phyloP scores from a whole-genome alignment of 192 early-diverging fungal species.

The Endogone sp. region DNA sequence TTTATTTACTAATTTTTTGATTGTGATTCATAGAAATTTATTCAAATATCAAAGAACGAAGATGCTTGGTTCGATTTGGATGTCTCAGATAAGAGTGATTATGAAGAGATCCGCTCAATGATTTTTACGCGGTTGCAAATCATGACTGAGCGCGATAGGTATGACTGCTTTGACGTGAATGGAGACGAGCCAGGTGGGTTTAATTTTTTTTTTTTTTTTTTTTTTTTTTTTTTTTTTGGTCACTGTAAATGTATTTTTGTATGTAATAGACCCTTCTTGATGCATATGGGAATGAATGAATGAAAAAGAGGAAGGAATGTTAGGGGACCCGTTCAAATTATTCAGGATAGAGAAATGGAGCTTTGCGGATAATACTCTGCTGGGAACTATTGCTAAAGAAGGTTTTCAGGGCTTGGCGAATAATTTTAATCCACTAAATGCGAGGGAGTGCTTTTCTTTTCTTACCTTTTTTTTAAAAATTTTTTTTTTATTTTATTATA shows the following conservation, averaged over 20 bases:
- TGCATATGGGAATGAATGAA: no score
- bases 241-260: not conserved
- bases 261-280: no score
- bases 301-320: no score
- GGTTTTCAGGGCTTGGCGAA: no score
- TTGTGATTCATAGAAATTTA: slow-evolving; percentile 15
- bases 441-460: no score
- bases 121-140: slow-evolving; percentile 23
- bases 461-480: no score
- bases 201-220: not conserved
- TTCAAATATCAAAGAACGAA: slow-evolving; percentile 28
- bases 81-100: slow-evolving; percentile 16
- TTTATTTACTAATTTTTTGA: not conserved
- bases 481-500: no score
- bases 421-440: no score
- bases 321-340: no score
- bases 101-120: slow-evolving; percentile 9
- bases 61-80: slow-evolving; percentile 33
- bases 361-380: no score
- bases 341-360: no score
- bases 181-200: slow-evolving; percentile 25
- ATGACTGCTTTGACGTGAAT: slow-evolving; percentile 29
- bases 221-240: not conserved
- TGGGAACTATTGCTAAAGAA: no score
- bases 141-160: slow-evolving; percentile 18